phyloP scores from a whole-genome alignment of 2,329 filamentous ascomycete species.

The Conoideocrella luteorostrata region DNA sequence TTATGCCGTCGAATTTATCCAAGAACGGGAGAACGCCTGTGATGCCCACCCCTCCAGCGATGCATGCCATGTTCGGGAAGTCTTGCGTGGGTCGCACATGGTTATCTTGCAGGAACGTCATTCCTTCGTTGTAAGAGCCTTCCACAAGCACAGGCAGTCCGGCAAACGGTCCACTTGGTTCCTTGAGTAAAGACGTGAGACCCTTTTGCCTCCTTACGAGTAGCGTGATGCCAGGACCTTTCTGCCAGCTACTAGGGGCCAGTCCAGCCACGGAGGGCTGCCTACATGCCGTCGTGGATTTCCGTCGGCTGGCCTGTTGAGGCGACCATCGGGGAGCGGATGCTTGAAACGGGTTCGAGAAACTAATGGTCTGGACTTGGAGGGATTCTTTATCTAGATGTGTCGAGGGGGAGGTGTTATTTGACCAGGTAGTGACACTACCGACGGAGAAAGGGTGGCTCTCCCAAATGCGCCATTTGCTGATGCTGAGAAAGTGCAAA shows the following conservation, averaged over 20 bases:
- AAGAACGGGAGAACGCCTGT: neutral
- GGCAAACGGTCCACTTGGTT: neutral
- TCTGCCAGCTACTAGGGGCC: neutral
- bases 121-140: neutral
- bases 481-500: constrained; percentile 23
- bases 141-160: neutral
- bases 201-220: neutral
- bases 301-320: neutral
- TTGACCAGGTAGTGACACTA: neutral
- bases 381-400: neutral
- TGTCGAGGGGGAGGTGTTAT: neutral
- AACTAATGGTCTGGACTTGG: neutral
- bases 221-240: neutral
- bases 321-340: neutral
- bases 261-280: neutral
- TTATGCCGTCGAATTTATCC: neutral
- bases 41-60: neutral
- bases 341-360: neutral
- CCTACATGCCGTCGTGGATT: neutral
- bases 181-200: neutral
- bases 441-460: constrained; percentile 24
- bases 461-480: constrained; percentile 28
- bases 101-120: neutral
- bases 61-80: neutral
- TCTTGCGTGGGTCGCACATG: neutral